A percentile compares a stretch with the other conserved stretches of the same genome.
phyloP scores from a whole-genome alignment of 768 basidiomycete species.

The Phanerochaete sordida region DNA sequence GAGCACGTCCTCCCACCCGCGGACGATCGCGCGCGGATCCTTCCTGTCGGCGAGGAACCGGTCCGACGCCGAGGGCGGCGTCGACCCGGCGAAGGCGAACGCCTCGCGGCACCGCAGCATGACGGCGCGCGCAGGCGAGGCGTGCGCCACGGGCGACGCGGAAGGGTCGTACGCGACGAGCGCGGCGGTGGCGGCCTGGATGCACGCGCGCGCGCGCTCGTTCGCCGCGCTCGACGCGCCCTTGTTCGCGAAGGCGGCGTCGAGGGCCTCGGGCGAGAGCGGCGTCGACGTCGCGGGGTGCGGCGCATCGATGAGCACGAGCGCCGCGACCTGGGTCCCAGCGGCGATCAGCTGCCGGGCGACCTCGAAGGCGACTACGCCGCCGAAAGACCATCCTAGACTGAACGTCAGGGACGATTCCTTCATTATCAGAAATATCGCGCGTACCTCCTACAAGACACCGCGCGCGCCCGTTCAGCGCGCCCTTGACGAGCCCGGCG shows the following conservation, averaged over 20 bases:
- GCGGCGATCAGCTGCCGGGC: slow-evolving; percentile 44
- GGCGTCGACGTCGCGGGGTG: slow-evolving; percentile 47
- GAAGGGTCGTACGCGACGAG: slow-evolving; percentile 44
- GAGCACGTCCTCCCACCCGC: slow-evolving; percentile 47
- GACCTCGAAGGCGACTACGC: slow-evolving; percentile 65
- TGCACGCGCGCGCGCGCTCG: slow-evolving; percentile 10
- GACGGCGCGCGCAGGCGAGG: slow-evolving; percentile 34
- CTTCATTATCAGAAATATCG: background rate
- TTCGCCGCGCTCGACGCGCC: slow-evolving; percentile 18
- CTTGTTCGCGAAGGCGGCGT: slow-evolving; percentile 35
- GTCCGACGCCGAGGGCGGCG: slow-evolving; percentile 30
- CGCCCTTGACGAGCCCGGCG: slow-evolving; percentile 28
- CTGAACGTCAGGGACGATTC: background rate
- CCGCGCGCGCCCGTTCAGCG: background rate
- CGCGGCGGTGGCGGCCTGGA: slow-evolving; percentile 30
- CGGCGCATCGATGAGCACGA: slow-evolving; percentile 68
- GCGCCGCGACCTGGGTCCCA: slow-evolving; percentile 46
- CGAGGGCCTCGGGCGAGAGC: slow-evolving; percentile 50
- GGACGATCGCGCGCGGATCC: slow-evolving; percentile 27
- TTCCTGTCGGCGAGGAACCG: slow-evolving; percentile 50
- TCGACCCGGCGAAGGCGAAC: slow-evolving; percentile 29
- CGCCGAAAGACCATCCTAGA: slow-evolving; percentile 78
- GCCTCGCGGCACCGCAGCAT: slow-evolving; percentile 52
- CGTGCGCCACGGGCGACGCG: slow-evolving; percentile 12
- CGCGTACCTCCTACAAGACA: slow-evolving; percentile 14